Base-by-base conservation (phyloP, 768 basidiomycete species). In the Kondoa subrosea region DNA sequence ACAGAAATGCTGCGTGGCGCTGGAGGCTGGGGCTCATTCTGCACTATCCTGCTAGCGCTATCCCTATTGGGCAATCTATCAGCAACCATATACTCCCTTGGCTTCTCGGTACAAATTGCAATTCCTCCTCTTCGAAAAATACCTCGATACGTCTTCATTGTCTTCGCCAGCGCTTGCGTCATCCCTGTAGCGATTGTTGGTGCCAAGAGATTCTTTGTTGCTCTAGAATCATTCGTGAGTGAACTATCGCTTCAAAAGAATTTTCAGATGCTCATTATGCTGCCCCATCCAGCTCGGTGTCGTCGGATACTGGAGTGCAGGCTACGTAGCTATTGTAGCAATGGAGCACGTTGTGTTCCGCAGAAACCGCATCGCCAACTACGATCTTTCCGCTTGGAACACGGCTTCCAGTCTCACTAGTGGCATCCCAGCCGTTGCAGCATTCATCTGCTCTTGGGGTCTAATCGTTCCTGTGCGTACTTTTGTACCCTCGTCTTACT, bases 31-130 rank as follows among this genome's bases (percentile, higher is more conserved):
- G 65, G 65, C 4, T 27, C 1, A 27, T 66, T 66, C 76, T 78
- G 87, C 65, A 80, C 84, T 0, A 86, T 86, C 29, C 75, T 90
- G 67, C 79, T 89, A 69, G 83, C 85, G 21, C 76, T 91, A 31
- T 84, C 83, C 68, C 83, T 88, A 4, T 83, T 84, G 0, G 87
- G 83, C 1, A 91, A 90, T 77, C 85, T 88, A 56, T 86, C 87
- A 1, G 82, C 85, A 2, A 86, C 87, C 2, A 84, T 91, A 69
- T 93, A 93, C 76, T 87, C 85, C 57, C 81, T 86, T 66, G 83
- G 84, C 71, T 80, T 89, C 69, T 85, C 83, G 75, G 79, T 87
- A 71, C 88, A 89, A 74, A 80, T 85, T 0, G 80, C 85, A 72
- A 74, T 86, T 1, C 86, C 87, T 0, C 78, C 77, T 30, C 78